A percentile compares a stretch with the other conserved stretches of the same genome.
These are phyloP conservation scores for Liquidambar formosana DNA, from an alignment of 164 flowering plant species.

Conservation along the genomic window DNA sequence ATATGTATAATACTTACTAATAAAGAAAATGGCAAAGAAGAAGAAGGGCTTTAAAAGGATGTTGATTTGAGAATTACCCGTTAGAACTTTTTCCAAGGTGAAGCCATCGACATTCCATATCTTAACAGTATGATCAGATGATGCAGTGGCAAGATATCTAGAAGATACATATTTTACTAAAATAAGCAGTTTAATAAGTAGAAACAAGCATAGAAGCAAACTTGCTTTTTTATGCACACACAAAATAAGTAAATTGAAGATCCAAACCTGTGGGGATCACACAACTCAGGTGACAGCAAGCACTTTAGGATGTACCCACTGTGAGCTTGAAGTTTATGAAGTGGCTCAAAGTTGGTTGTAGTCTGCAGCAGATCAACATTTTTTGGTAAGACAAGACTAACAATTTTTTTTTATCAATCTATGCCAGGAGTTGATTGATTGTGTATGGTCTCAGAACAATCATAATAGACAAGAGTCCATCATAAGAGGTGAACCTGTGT, in stretches of 20 bases:
- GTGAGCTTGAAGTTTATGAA: slow-evolving; percentile 92
- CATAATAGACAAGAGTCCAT: too few relatives aligned
- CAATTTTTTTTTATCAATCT: too few relatives aligned
- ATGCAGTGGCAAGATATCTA: slow-evolving; percentile 95
- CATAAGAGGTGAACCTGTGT: slow-evolving; percentile 52
- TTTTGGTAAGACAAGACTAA: too few relatives aligned
- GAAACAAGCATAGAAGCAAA: too few relatives aligned
- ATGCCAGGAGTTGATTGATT: too few relatives aligned
- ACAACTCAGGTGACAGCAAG: slow-evolving; percentile 84
- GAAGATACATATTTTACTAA: slow-evolving; percentile 1
- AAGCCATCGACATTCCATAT: slow-evolving; percentile 98
- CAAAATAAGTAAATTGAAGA: background rate
- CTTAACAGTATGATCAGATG: slow-evolving; percentile 90
- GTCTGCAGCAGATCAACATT: slow-evolving; percentile 49
- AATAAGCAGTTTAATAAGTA: too few relatives aligned
- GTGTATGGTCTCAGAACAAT: too few relatives aligned
- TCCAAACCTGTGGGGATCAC: slow-evolving; percentile 75
- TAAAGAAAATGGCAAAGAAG: background rate
- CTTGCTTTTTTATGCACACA: too few relatives aligned
- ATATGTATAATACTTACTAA: too few relatives aligned
- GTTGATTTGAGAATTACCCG: slow-evolving; percentile 37
- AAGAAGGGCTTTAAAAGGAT: background rate
- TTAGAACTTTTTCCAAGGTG: slow-evolving; percentile 75
- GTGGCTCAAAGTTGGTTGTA: slow-evolving; percentile 95
- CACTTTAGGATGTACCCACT: slow-evolving; percentile 87